Base-by-base conservation (phyloP, 176 grass and related monocot species). In the Oryza meyeriana region DNA sequence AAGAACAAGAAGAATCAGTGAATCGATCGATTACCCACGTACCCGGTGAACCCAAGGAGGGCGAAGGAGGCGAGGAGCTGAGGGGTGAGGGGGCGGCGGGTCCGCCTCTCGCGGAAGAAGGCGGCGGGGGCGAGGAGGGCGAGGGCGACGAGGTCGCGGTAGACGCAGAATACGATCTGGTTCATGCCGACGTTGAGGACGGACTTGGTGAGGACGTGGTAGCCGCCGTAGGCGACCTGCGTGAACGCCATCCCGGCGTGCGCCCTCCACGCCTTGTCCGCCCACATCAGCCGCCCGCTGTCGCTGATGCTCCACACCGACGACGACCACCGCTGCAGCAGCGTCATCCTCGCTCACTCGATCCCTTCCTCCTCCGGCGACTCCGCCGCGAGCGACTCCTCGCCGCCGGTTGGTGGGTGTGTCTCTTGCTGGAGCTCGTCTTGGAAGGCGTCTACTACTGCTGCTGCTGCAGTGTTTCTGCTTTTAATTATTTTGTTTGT, bases 171-270 rank as follows among this genome's bases (percentile, higher is more conserved):
- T 62, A 98, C 93, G 76, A 98, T 66, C 90, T 95, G 90, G 77
- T 95, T 98, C 96, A 98, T 98, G 74, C 96, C 96, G 55, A 95
- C 93, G 76, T 98, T 88, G 85, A 98, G 93, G 28, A 98, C 93
- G 74, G 96, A 95, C 83, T 98, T 98, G 86, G 96, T 98, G 79
- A 98, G 87, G 78, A 98, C 96, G 65, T 95, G 93, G 96, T 98
- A 98, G 38, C 84, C 87, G 59, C 96, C 96, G 76, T 98, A 95
- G 78, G 89, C 77, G 63, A 93, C 10, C 92, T 95, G 92, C 14
- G 84, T 80, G 89, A 91, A 80, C 66, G 83, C 96, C 96, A 98
- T 98, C 32, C 47, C 96, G 35, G 88, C 69, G 87, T 98, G 96
- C 77, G 96, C 95, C 72, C 88, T 65, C 90, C 89, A 88, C 52